Evolutionary conservation across 2,329 filamentous ascomycete genomes (phyloP), one percentile per base, ranked within the genome.

Genomic region (Xylaria sp.): DNA sequence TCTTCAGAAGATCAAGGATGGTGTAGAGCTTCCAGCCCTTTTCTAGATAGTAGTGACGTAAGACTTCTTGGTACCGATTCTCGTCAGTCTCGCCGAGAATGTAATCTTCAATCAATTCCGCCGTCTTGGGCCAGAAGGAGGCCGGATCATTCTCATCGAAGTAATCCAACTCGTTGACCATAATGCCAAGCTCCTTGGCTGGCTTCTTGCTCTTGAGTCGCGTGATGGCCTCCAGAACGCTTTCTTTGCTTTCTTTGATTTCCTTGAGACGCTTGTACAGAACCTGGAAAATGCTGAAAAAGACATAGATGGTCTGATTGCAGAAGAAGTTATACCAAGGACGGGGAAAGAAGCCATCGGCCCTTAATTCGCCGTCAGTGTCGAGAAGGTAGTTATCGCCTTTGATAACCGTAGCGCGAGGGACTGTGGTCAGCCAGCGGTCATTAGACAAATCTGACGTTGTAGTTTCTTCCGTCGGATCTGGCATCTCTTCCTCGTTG

Each of bases 1-100:
- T 88, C 70, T 86, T 87, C 56, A 97, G 83, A 35, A 97, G 85
- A 72, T 96, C 92, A 70, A 95, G 91, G 65, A 97, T 87, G 3
- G 91, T 92, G 77, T 97, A 99, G 46, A 97, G 77, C 69, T 92
- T 91, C 89, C 93, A 99, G 5, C 94, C 94, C 65, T 86, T 89
- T 71, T 89, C 87, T 59, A 97, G 81, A 72, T 97, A 99, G 76
- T 91, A 97, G 65, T 92, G 90, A 23, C 94, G 89, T 59, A 99
- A 80, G 4, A 92, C 89, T 69, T 97, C 92, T 73, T 97, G 93
- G 67, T 96, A 91, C 35, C 91, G 86, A 56, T 79, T 81, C 74
- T 92, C 87, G 55, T 97, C 94, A 44, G 92, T 80, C 8, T 95
- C 90, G 4, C 88, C 88, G 49, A 86, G 85, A 65, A 97, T 86